Base-by-base conservation (phyloP, 2,329 filamentous ascomycete species). In the Ampelomyces quisqualis region DNA sequence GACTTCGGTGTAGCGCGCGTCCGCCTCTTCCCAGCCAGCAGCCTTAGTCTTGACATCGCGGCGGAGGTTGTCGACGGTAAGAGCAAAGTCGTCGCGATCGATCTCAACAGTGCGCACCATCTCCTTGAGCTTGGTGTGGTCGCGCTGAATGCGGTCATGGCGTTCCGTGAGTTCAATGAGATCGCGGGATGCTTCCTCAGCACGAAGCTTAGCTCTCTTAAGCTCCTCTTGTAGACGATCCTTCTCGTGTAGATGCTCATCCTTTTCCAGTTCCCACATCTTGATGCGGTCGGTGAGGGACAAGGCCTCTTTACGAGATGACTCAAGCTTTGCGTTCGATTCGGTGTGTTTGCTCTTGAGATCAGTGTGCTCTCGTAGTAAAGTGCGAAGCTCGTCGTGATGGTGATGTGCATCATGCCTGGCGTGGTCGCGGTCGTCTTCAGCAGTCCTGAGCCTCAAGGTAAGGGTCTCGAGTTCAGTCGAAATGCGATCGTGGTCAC, bases 221-320 rank as follows among this genome's bases (percentile, higher is more conserved):
- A 57, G 29, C 2, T 58, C 55, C n/a, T 60, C 55, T 18, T 57
- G 45, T n/a, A 60, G 31, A 8, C 53, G 40, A 15, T 56, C 55
- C 21, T 58, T 58, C 40, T 57, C 55, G 6, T 58, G 55, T 11
- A 58, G 49, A 18, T 53, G 45, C 23, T 58, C 51, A 7, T 59
- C 53, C 18, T 52, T 38, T 38, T 60, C 57, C 15, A 56, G 21
- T 30, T 59, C 54, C 7, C 47, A 58, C 18, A 57, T 45, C 39
- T 53, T 53, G 43, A 58, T 50, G 24, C 52, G 54, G 5, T 60
- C 52, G 5, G 29, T 47, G 19, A 55, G 49, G 7, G 47, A 43
- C 4, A 53, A 21, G 2, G 58, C 38, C 20, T 60, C 57, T 23
- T 60, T 57, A 8, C 49, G 57, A 24, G 54, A 51, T 10, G 35